Evolutionary conservation across 495 filamentous ascomycete species (phyloP), one percentile per base, ranked within the genome.

Genomic region (Sporormia fimetaria): DNA sequence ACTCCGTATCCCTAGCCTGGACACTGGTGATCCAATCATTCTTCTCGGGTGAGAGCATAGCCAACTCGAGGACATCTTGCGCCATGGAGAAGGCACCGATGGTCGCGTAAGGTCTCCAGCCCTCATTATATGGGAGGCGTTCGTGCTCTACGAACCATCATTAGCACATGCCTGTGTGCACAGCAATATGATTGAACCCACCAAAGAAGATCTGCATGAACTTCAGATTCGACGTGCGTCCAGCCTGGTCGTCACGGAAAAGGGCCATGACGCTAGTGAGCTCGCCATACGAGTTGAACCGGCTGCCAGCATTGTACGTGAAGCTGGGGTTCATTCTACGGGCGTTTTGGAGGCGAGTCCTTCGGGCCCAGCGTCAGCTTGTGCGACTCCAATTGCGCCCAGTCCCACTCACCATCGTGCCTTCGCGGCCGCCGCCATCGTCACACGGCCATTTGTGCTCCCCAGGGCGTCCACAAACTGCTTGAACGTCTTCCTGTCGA

Each of bases 121-220:
- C 56, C 21, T 50, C 37, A 3, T 44, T 38, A 21, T 34, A 53
- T 14, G 56, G 56, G 25, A 58, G 43, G 4, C 44, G 41, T 38
- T 58, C 56, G 17, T 58, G 11, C 27, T 44, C 49, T 44, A 23
- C 6, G 14, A 16, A n/a, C n/a, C n/a, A n/a, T n/a, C n/a, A n/a
- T n/a, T n/a, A n/a, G n/a, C n/a, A n/a, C 25, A n/a, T 27, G 12
- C 25, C 7, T 27, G 7, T 7, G 25, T 12, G 7, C 25, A 27
- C 25, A 7, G 7, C 25, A 27, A 27, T 10, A n/a, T 10, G 20
- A 2, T 17, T 17, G 12, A 34, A 37, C 38, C 22, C 33, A 47
- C 49, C 37, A 38, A 59, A 59, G 27, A 56, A 34, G 7, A 34
- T 39, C 32, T 49, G 50, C 21, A 59, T 27, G 29, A 38, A 59